Evolutionary conservation across 495 filamentous ascomycete genomes (phyloP), one percentile per base, ranked within the genome.

Genomic region (Neurospora sp.): DNA sequence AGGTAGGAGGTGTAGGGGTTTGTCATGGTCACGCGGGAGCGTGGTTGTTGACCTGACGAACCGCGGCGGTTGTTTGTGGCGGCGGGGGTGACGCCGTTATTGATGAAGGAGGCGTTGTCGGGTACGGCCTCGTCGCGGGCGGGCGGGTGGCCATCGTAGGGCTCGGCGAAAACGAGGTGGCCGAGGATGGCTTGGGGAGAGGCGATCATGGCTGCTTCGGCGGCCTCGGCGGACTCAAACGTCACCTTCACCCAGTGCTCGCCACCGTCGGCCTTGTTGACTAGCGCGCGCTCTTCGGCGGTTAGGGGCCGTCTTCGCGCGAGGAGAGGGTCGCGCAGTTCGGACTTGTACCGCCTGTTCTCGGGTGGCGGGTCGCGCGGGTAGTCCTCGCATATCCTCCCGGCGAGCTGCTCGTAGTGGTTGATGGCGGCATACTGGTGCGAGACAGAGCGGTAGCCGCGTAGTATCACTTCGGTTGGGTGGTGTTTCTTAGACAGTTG

Each of bases 231-330:
- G 7, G 91, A 93, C 81, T 96, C 93, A 75, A 95, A 97, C 1
- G 94, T 97, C 70, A 97, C 86, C 77, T 97, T 97, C 75, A 97
- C 92, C 94, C 94, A 97, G 82, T 94, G 89, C 73, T 90, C 87
- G 17, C 94, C 94, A 70, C 93, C 90, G 27, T 89, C 89, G 74
- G 91, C 92, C 68, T 84, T 86, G 81, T 91, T 92, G 72, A 93
- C 90, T 78, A 93, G 92, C 71, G 84, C 85, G 74, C 92, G 89
- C 75, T 95, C 93, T 41, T 88, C 87, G 37, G 85, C 79, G 17
- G 92, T 90, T 20, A 96, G 79, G 7, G 87, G 84, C 42, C 84
- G 84, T 45, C 82, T 84, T 59, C 85, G 79, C 31, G 88, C 86
- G 44, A 89, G 85, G 1, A 90, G 87, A 40, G 90, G 85, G 79